Percentiles rank a stretch among this genome's conserved stretches.
These are phyloP conservation scores for Boletus albobrunnescens DNA, from an alignment of 1,284 basidiomycete genomes.

Conservation along the genomic window DNA sequence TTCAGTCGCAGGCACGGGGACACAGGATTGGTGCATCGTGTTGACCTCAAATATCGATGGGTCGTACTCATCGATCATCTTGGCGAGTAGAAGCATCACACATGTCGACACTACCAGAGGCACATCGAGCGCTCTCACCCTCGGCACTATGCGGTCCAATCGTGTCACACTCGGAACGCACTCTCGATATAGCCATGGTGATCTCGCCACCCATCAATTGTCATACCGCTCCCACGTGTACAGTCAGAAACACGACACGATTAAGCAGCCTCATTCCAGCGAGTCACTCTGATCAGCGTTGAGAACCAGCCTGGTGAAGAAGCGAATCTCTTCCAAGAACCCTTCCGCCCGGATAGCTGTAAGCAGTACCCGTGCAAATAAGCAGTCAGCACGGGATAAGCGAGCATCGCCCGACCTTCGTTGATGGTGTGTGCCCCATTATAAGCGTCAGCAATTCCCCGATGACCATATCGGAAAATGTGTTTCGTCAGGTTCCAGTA, in stretches of 20 bases:
- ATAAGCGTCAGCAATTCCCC: conserved; percentile 30
- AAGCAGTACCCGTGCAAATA: neutral
- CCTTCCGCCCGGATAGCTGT: conserved; percentile 33
- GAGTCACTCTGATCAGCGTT: conserved; percentile 31
- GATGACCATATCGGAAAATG: conserved; percentile 51
- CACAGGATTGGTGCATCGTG: conserved; percentile 12
- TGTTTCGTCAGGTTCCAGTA: conserved; percentile 45
- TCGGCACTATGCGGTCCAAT: conserved; percentile 19
- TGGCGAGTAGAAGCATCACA: conserved; percentile 7
- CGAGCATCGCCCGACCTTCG: conserved; percentile 33
- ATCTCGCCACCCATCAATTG: neutral
- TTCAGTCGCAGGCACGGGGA: neutral
- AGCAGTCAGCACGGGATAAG: neutral
- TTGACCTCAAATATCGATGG: conserved; percentile 13
- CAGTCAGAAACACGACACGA: neutral
- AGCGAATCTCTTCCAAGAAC: conserved; percentile 37
- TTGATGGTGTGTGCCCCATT: conserved; percentile 53
- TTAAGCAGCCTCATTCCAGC: conserved; percentile 13
- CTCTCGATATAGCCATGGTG: neutral
- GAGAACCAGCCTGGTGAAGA: conserved; percentile 36
- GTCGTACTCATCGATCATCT: conserved; percentile 12
- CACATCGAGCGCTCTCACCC: conserved; percentile 21
- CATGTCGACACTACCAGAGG: conserved; percentile 17
- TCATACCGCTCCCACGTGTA: too few relatives aligned
- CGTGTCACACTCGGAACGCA: neutral